Evolutionary conservation across 495 filamentous ascomycete genomes (phyloP), one percentile per base, ranked within the genome.

Genomic region (Margaritispora aquatica): DNA sequence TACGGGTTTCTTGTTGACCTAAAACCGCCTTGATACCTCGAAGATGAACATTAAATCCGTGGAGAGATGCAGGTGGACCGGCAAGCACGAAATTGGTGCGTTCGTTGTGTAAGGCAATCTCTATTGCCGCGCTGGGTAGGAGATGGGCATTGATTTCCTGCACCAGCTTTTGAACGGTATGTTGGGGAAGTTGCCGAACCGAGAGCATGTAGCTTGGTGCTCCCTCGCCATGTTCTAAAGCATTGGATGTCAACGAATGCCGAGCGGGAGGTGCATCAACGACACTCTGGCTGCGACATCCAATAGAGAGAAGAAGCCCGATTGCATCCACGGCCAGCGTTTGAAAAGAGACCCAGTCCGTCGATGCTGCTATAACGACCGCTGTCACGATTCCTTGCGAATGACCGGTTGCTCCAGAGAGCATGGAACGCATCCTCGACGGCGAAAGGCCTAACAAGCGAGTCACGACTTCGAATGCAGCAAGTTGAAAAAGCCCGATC

Each of bases 401-500:
- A 13, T 34, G 29, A 34, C 29, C 29, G 13, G 29, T 13, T 5
- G 29, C 13, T 5, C 29, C 29, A 34, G 29, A 5, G 29, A 34
- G 29, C 29, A 13, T 34, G 5, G 5, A 5, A 34, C 5, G 13
- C 5, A 5, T 34, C 13, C 29, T 13, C 29, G 5, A 34, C 5
- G 29, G 13, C 29, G 5, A 34, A 34, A 74, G 17, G 88, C 87
- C 71, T 89, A 88, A 75, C 92, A 96, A 51, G 89, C n/a, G n/a
- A n/a, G n/a, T n/a, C 29, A 34, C 89, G 26, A 98, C 88, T 41
- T 82, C 84, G 66, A 93, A 97, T 72, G 97, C 91, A 9, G 91
- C 87, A 44, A 98, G 74, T 70, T 96, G 92, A 8, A 95, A 89
- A 62, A 97, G 79, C 23, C 93, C 93, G 63, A 97, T 97, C 66